Percentiles rank a stretch among this genome's conserved stretches.
Evolutionary conservation across 441 rosid species (phyloP).

Genomic region (Raphanus hybrid): DNA sequence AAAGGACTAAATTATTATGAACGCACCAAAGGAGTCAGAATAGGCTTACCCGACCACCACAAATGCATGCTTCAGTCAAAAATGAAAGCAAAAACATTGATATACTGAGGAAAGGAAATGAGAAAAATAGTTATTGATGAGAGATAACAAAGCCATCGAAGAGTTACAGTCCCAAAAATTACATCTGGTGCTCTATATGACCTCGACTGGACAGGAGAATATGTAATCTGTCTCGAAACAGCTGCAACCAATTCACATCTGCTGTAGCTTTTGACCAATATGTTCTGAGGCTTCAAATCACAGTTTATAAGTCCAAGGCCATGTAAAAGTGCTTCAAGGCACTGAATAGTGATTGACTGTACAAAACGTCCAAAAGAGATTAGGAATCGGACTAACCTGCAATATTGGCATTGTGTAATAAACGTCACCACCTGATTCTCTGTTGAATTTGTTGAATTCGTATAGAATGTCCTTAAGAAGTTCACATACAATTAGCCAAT

Average conservation of each 20-base stretch:
- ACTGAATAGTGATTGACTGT: slow-evolving; percentile 95
- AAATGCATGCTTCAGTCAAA: too few relatives aligned
- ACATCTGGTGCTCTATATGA: slow-evolving; percentile 44
- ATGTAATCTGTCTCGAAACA: slow-evolving; percentile 98
- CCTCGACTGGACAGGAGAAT: slow-evolving; percentile 95
- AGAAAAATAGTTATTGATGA: neutral
- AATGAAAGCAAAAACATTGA: too few relatives aligned
- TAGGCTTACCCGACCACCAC: neutral
- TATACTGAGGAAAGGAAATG: too few relatives aligned
- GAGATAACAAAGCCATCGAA: neutral
- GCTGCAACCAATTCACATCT: slow-evolving; percentile 98
- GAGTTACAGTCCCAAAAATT: slow-evolving; percentile 63
- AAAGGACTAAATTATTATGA: neutral
- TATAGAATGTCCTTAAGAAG: slow-evolving; percentile 96
- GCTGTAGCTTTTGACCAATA: slow-evolving; percentile 94
- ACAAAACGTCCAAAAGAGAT: slow-evolving; percentile 42
- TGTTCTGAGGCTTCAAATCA: slow-evolving; percentile 94
- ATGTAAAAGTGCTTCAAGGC: slow-evolving; percentile 92
- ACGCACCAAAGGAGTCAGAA: neutral
- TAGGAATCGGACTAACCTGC: slow-evolving; percentile 65
- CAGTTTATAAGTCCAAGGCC: slow-evolving; percentile 96
- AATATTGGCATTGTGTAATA: slow-evolving; percentile 52
- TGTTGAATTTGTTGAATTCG: slow-evolving; percentile 94
- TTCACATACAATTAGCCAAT: slow-evolving; percentile 92
- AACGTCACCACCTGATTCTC: slow-evolving; percentile 96